These are phyloP conservation scores for Penicillium roqueforti DNA, from an alignment of 495 filamentous ascomycete species.

Conservation along the genomic window DNA sequence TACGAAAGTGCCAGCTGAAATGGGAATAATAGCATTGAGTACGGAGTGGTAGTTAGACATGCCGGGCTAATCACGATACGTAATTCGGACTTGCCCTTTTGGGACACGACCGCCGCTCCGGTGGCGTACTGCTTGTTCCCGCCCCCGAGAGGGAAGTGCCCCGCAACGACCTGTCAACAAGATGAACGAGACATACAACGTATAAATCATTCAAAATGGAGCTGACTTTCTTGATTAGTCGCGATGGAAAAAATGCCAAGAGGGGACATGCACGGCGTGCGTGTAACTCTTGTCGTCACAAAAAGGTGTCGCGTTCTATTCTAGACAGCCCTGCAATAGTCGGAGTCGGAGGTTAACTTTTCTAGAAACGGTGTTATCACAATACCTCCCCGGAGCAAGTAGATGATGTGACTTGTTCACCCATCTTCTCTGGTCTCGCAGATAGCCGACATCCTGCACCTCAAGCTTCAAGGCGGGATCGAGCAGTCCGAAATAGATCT, in stretches of 20 bases:
- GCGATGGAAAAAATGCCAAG: conserved; percentile 17
- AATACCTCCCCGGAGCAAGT: background rate
- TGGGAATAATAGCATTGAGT: too few relatives aligned
- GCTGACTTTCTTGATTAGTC: conserved; percentile 19
- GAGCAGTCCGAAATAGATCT: conserved; percentile 1
- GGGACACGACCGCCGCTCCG: conserved; percentile 3
- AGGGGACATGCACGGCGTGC: conserved; percentile 13
- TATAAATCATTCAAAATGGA: conserved; percentile 15
- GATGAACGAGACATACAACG: background rate
- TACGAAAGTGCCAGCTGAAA: too few relatives aligned
- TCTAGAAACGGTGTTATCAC: conserved; percentile 25
- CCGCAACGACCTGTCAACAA: background rate
- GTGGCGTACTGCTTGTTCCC: background rate
- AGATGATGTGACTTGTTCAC: background rate
- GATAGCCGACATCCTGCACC: background rate
- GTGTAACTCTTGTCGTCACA: conserved; percentile 19
- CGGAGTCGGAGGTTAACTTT: background rate
- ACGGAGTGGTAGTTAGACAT: too few relatives aligned
- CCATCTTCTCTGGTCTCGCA: background rate
- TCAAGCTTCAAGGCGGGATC: background rate
- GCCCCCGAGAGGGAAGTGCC: background rate
- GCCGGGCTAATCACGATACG: too few relatives aligned
- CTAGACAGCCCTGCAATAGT: background rate
- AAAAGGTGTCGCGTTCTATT: conserved; percentile 13
- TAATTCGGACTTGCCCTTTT: conserved; percentile 2